Percentiles rank a stretch among this genome's conserved stretches.
Conservation (phyloP, 306 rosid genomes). For the Luffa aegyptiaca region DNA sequence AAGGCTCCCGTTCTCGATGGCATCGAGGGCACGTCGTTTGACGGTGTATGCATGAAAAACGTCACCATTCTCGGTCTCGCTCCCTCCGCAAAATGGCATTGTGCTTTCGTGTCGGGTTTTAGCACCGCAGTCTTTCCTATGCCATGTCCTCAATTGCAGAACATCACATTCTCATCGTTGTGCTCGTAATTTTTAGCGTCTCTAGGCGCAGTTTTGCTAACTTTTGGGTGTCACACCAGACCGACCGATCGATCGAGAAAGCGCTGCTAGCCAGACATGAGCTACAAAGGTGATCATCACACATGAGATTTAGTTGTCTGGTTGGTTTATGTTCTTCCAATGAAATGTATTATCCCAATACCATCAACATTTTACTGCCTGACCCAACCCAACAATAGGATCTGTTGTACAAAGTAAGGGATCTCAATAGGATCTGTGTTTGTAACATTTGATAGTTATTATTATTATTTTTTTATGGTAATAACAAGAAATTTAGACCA, state of each 20-base stretch:
- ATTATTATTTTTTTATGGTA: not conserved
- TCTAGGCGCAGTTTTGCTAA: not conserved
- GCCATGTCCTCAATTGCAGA: conserved; percentile 60
- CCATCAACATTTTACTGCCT: not conserved
- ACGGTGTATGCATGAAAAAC: conserved; percentile 66
- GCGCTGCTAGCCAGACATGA: not conserved
- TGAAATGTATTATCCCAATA: too few relatives aligned
- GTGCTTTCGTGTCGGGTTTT: conserved; percentile 67
- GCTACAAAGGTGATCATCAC: not conserved
- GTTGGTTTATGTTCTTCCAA: too few relatives aligned
- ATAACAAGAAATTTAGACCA: not conserved
- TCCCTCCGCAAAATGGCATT: conserved; percentile 48
- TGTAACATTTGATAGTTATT: not conserved
- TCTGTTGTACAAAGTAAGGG: not conserved
- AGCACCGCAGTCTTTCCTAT: conserved; percentile 52
- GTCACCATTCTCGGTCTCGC: conserved; percentile 49
- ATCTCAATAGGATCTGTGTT: not conserved
- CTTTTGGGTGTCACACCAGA: not conserved
- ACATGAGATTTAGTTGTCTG: too few relatives aligned
- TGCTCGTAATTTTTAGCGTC: conserved; percentile 28
- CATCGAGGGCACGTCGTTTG: conserved; percentile 47
- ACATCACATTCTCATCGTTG: conserved; percentile 26
- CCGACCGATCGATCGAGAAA: not conserved
- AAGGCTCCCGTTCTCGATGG: conserved; percentile 69
- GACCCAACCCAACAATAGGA: not conserved